phyloP scores from a whole-genome alignment of 1,284 basidiomycete species.

The Coriolopsis trogii region DNA sequence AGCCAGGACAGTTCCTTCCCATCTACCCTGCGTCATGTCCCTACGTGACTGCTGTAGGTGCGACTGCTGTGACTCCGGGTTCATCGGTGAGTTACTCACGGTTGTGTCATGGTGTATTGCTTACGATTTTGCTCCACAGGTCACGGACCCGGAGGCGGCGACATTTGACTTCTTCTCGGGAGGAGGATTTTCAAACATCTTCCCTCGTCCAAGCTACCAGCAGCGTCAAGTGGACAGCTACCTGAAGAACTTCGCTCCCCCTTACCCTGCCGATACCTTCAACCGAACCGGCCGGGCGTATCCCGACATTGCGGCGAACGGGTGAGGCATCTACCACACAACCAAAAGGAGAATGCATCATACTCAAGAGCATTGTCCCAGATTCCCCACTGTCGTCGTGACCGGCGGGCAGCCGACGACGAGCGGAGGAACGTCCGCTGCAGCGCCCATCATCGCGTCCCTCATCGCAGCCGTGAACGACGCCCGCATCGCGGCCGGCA shows the following conservation, averaged over 20 bases:
- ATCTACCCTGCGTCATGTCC: constrained; percentile 42
- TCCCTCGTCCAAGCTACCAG: constrained; percentile 35
- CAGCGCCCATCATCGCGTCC: too few relatives aligned
- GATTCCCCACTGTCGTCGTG: too few relatives aligned
- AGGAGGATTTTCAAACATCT: constrained; percentile 36
- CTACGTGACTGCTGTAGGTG: constrained; percentile 61
- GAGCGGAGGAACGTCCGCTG: too few relatives aligned
- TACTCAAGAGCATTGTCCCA: too few relatives aligned
- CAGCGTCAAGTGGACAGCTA: constrained; percentile 13
- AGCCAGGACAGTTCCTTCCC: constrained; percentile 9
- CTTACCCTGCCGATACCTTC: background rate
- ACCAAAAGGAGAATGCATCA: too few relatives aligned
- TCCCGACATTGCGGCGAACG: constrained; percentile 42
- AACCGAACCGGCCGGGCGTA: constrained; percentile 32
- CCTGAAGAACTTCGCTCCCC: constrained; percentile 7
- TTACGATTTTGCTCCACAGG: too few relatives aligned
- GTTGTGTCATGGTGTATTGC: too few relatives aligned
- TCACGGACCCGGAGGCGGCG: constrained; percentile 2
- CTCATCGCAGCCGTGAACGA: too few relatives aligned
- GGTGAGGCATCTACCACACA: too few relatives aligned
- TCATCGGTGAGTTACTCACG: constrained; percentile 3
- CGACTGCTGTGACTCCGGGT: constrained; percentile 35
- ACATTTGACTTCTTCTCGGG: constrained; percentile 1
- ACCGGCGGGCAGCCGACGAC: too few relatives aligned
- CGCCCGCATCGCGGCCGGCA: too few relatives aligned